Base-by-base conservation (phyloP, 129 eudicot species). In the Pulicaria dysenterica region DNA sequence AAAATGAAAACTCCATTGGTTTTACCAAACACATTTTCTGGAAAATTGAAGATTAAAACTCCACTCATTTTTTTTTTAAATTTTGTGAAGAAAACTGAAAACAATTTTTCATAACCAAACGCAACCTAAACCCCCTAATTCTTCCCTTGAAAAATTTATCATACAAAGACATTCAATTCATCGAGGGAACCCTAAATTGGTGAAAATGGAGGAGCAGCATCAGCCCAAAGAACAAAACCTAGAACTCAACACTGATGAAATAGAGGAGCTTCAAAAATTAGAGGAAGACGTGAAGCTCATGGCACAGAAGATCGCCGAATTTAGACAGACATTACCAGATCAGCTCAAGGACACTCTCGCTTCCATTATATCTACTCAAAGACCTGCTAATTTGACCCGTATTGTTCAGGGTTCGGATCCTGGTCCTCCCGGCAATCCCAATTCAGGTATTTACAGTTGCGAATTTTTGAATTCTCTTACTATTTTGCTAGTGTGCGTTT, bases 201-300 rank as follows among this genome's bases (percentile, higher is more conserved):
- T 45, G 19, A n/a, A 62, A 13, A 83, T 83, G 83, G 60, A 49
- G 65, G 68, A 55, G 45, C 74, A 55, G 53, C 6, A 36, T 31
- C 42, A 58, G 15, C 8, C 31, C 37, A 55, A 36, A 42, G 34
- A 79, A 44, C 65, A 72, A 55, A 77, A 36, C 70, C 79, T 39
- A 69, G 66, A 68, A 2, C 17, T 7, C 3, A 66, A 31, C 57
- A 6, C 72, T 3, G 83, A 74, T 8, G 82, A 70, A 58, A 79
- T 65, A 36, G 79, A 54, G 7, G 88, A 81, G 40, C 50, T 75
- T 13, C 45, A 68, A 34, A 73, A 64, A 38, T 58, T 87, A 7
- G 87, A 84, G 73, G 83, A 64, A 10, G 86, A 79, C 45, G 83
- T 87, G n/a, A 69, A 63, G 11, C 42, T 74, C 53, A 83, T 87